Evolutionary conservation across 2,329 filamentous ascomycete species (phyloP).

Genomic region (Penicillium sp.): DNA sequence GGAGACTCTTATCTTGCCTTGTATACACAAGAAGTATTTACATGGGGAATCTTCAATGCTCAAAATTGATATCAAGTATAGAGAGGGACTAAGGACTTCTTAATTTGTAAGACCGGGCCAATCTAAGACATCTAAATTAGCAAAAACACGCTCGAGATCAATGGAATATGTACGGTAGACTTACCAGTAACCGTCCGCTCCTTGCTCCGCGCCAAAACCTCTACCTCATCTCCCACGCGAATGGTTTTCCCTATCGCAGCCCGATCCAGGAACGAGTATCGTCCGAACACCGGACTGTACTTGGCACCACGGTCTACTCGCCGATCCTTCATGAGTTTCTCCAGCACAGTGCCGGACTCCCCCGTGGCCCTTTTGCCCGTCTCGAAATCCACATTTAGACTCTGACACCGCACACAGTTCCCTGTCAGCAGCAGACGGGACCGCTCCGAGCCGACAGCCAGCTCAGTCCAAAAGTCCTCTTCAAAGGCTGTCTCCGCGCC

Average conservation of each 20-base stretch:
- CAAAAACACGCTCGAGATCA: background rate
- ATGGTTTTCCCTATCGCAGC: slow-evolving; percentile 41
- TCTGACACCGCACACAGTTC: slow-evolving; percentile 67
- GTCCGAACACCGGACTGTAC: slow-evolving; percentile 69
- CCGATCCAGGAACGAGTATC: slow-evolving; percentile 62
- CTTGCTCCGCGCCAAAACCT: slow-evolving; percentile 50
- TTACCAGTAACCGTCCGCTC: slow-evolving; percentile 57
- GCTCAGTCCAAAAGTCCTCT: slow-evolving; percentile 70
- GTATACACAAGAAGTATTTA: background rate
- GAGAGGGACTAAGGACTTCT: background rate
- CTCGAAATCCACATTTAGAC: slow-evolving; percentile 68
- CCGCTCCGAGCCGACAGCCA: slow-evolving; percentile 43
- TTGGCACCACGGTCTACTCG: slow-evolving; percentile 67
- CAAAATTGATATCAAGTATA: background rate
- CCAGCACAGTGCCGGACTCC: slow-evolving; percentile 61
- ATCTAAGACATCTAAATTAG: slow-evolving; percentile 25
- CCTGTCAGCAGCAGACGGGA: slow-evolving; percentile 58
- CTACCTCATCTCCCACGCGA: slow-evolving; percentile 56
- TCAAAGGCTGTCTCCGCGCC: slow-evolving; percentile 58
- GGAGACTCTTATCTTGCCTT: background rate
- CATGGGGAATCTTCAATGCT: background rate
- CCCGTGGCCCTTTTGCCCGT: slow-evolving; percentile 60
- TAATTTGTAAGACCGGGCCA: slow-evolving; percentile 35
- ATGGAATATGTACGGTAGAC: slow-evolving; percentile 23
- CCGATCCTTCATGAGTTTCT: slow-evolving; percentile 67